These are phyloP conservation scores for Vaccinium darrowii DNA, from an alignment of 148 eudicot species.

Conservation along the genomic window DNA sequence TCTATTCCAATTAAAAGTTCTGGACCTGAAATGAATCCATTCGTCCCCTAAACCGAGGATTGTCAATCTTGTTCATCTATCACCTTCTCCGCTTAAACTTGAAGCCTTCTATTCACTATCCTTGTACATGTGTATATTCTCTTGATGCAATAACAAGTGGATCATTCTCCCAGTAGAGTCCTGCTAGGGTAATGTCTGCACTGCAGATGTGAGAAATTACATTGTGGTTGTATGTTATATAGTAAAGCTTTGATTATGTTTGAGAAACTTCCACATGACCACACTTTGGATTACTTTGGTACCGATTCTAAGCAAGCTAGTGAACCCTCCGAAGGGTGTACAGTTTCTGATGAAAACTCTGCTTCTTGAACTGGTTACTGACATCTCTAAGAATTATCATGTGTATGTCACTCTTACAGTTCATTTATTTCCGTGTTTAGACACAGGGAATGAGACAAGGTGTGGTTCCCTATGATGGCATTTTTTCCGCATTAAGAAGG, in stretches of 20 bases:
- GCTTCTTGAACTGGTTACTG: background rate
- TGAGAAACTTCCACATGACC: background rate
- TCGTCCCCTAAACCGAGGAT: background rate
- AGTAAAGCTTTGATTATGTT: background rate
- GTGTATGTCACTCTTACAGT: background rate
- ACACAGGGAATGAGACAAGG: conserved; percentile 86
- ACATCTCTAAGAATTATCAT: background rate
- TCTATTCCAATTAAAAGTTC: background rate
- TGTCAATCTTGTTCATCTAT: conserved; percentile 5
- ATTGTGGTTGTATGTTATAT: background rate
- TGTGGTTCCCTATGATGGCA: conserved; percentile 76
- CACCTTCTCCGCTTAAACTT: background rate
- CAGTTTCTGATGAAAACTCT: background rate
- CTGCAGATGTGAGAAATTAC: background rate
- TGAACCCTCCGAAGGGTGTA: background rate
- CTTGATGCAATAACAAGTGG: background rate
- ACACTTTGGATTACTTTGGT: background rate
- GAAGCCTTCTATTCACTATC: background rate
- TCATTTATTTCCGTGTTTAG: conserved; percentile 33
- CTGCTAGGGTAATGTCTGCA: background rate
- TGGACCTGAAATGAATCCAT: background rate
- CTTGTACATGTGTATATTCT: background rate
- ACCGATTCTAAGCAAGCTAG: background rate
- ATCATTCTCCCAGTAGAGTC: background rate
- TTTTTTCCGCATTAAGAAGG: conserved; percentile 75